phyloP scores from a whole-genome alignment of 2,329 filamentous ascomycete genomes.

The Bretziella fagacearum region DNA sequence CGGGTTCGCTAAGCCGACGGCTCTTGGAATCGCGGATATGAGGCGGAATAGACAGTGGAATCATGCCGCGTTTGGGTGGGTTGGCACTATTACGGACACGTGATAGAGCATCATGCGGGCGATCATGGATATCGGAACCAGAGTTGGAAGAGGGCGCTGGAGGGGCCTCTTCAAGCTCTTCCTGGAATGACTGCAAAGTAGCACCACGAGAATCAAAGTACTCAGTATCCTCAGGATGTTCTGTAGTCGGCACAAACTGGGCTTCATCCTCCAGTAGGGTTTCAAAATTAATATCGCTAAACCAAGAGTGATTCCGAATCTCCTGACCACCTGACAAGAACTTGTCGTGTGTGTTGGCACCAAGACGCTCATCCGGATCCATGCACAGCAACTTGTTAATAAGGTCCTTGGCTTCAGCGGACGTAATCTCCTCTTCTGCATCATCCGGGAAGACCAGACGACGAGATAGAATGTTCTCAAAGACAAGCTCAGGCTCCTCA shows the following conservation, averaged over 20 bases:
- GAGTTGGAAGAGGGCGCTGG: conserved; percentile 55
- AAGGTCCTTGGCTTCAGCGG: conserved; percentile 76
- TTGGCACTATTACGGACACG: conserved; percentile 49
- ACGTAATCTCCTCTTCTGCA: conserved; percentile 54
- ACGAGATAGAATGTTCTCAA: conserved; percentile 84
- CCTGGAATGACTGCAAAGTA: conserved; percentile 77
- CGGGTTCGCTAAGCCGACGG: conserved; percentile 77
- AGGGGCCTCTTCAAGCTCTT: conserved; percentile 73
- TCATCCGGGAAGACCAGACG: conserved; percentile 87
- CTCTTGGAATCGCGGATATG: conserved; percentile 86
- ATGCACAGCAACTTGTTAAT: conserved; percentile 84
- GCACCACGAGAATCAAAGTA: conserved; percentile 92
- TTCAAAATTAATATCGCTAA: conserved; percentile 74
- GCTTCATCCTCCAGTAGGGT: conserved; percentile 86
- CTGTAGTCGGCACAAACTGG: conserved; percentile 80
- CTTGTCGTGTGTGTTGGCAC: conserved; percentile 70
- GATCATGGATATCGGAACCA: conserved; percentile 58
- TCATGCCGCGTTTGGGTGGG: conserved; percentile 73
- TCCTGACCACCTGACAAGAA: conserved; percentile 74
- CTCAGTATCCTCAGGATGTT: conserved; percentile 93
- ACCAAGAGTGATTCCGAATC: conserved; percentile 81
- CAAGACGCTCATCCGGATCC: conserved; percentile 65
- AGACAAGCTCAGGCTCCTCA: conserved; percentile 75
- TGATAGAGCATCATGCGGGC: conserved; percentile 87
- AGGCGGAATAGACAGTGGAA: conserved; percentile 90